Evolutionary conservation across 768 basidiomycete species (phyloP).

Genomic region (Dendrothele bispora): DNA sequence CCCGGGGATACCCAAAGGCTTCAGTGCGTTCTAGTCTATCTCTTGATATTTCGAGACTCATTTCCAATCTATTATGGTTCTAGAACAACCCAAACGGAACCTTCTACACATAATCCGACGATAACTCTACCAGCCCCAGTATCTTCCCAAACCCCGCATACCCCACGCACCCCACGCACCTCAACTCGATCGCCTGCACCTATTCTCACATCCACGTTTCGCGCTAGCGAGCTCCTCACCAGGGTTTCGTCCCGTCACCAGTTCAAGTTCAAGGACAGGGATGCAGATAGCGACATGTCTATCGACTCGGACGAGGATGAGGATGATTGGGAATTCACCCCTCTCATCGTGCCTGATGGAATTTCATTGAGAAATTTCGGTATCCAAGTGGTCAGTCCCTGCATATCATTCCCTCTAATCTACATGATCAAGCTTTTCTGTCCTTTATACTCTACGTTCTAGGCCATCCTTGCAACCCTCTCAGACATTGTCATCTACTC

Average conservation of each 20-base stretch:
- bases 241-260: no score
- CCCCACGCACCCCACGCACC: not conserved
- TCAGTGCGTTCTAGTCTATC: no score
- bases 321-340: constrained; percentile 63
- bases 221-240: constrained; percentile 49
- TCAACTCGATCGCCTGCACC: constrained; percentile 29
- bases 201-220: constrained; percentile 50
- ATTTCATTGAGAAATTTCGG: constrained; percentile 87
- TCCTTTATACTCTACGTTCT: constrained; percentile 1
- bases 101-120: no score
- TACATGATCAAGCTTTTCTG: constrained; percentile 5
- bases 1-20: no score
- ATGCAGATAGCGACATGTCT: no score
- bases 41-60: no score
- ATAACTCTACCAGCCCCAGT: no score
- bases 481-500: constrained; percentile 91
- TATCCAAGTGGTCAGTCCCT: constrained; percentile 76
- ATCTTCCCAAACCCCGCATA: constrained; percentile 2
- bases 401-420: constrained; percentile 6
- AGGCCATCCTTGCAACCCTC: constrained; percentile 87
- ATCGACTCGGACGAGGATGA: constrained; percentile 8
- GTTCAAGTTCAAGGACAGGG: not conserved
- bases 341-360: constrained; percentile 74
- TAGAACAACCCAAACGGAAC: no score
- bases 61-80: no score